Percentiles rank a stretch among this genome's conserved stretches.
Conservation (phyloP, 1,284 basidiomycete genomes). For the Boletus albobrunnescens region DNA sequence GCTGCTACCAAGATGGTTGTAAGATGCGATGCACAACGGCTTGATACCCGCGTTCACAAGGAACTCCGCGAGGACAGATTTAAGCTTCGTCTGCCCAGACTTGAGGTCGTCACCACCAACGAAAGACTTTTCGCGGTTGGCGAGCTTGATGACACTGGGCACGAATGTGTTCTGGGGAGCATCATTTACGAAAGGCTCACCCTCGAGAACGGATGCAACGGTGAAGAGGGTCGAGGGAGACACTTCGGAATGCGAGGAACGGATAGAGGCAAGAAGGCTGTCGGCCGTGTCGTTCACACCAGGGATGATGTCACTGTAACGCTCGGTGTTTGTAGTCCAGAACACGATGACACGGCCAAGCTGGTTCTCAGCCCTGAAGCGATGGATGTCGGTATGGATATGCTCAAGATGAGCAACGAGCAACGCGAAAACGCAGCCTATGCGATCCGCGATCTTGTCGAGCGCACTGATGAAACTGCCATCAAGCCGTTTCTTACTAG, state of each 20-base stretch:
- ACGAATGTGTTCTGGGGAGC: constrained; percentile 99
- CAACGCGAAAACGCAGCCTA: no score
- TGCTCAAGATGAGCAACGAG: constrained; percentile 91
- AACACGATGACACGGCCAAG: constrained; percentile 90
- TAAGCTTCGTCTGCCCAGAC: constrained; percentile 91
- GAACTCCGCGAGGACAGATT: constrained; percentile 96
- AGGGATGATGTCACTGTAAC: constrained; percentile 91
- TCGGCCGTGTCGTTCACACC: constrained; percentile 96
- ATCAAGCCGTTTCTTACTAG: no score
- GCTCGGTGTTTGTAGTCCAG: constrained; percentile 99
- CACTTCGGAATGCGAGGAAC: constrained; percentile 84
- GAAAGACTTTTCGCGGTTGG: constrained; percentile 86
- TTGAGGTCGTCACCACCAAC: constrained; percentile 99
- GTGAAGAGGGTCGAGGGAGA: constrained; percentile 96
- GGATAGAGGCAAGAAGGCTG: constrained; percentile 81
- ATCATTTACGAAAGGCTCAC: constrained; percentile 94
- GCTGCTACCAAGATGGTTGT: constrained; percentile 99
- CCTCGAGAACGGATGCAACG: constrained; percentile 93
- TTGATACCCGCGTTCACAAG: constrained; percentile 99
- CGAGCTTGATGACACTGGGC: constrained; percentile 90
- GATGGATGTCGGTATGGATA: constrained; percentile 88
- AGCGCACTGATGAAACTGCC: no score
- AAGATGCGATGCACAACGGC: constrained; percentile 92
- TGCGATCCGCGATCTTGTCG: no score
- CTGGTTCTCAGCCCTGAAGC: constrained; percentile 82